These are phyloP conservation scores for Mrakia hoshinonis DNA, from an alignment of 768 basidiomycete genomes.

Conservation along the genomic window DNA sequence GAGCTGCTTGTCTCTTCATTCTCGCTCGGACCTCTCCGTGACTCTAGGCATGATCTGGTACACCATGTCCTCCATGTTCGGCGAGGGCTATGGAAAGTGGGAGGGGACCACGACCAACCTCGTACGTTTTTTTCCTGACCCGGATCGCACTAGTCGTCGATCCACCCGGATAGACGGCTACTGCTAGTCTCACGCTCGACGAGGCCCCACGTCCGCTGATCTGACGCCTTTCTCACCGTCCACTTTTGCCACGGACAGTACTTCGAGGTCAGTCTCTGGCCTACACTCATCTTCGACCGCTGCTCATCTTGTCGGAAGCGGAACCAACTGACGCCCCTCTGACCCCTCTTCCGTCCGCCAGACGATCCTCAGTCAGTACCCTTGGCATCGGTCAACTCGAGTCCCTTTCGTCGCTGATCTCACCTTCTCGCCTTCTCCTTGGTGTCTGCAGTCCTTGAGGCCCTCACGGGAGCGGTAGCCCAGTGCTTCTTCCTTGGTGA, in stretches of 20 bases:
- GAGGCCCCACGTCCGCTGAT: background rate
- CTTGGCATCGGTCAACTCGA: background rate
- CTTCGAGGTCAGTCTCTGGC: background rate
- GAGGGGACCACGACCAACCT: background rate
- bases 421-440: background rate
- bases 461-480: background rate
- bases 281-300: background rate
- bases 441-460: background rate
- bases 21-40: too few species aligned
- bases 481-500: slow-evolving; percentile 1
- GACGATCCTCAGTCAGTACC: background rate
- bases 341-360: background rate
- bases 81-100: background rate
- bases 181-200: background rate
- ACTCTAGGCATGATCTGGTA: too few species aligned
- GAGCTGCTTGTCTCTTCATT: too few species aligned
- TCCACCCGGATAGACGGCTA: background rate
- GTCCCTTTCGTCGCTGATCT: background rate
- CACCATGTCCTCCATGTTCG: background rate
- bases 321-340: too few species aligned
- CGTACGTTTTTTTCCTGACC: background rate
- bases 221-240: background rate
- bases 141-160: background rate
- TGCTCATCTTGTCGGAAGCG: background rate
- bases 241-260: background rate